Percentiles rank a stretch among this genome's conserved stretches.
These are phyloP conservation scores for Morella rubra DNA, from an alignment of 306 rosid species.

Conservation along the genomic window DNA sequence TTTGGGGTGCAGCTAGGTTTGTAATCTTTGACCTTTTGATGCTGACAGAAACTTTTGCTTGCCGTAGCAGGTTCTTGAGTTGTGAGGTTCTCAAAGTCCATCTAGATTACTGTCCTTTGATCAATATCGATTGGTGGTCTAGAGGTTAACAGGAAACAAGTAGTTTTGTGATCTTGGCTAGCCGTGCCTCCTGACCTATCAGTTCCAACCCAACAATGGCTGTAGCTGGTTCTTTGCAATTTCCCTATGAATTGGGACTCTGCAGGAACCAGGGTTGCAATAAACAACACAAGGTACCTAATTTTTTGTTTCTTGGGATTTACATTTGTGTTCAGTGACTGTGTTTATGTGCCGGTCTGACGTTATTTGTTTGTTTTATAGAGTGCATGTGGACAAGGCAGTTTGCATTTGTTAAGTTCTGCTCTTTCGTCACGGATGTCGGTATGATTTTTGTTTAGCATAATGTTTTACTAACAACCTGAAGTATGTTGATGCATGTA, in stretches of 20 bases:
- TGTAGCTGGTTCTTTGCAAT: constrained; percentile 77
- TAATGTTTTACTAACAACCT: neutral
- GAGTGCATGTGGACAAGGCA: constrained; percentile 43
- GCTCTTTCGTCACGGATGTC: constrained; percentile 40
- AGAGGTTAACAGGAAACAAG: constrained; percentile 17
- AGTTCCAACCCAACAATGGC: constrained; percentile 52
- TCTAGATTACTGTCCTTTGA: constrained; percentile 14
- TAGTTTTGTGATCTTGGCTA: constrained; percentile 23
- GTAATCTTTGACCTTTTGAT: constrained; percentile 11
- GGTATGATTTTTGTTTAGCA: constrained; percentile 32
- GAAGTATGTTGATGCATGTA: neutral
- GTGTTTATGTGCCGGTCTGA: constrained; percentile 8
- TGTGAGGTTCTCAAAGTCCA: constrained; percentile 28
- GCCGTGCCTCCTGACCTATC: constrained; percentile 30
- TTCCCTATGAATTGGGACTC: constrained; percentile 70
- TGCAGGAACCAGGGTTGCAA: constrained; percentile 54
- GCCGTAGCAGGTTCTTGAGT: constrained; percentile 31
- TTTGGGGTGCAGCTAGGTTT: neutral
- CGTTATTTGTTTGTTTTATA: constrained; percentile 40
- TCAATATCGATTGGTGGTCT: constrained; percentile 26
- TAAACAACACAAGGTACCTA: constrained; percentile 50
- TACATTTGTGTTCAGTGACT: neutral
- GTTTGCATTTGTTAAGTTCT: constrained; percentile 34
- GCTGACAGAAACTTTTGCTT: constrained; percentile 13
- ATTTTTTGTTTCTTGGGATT: neutral